Evolutionary conservation across 306 rosid species (phyloP).

Genomic region (Lotus japonicus): DNA sequence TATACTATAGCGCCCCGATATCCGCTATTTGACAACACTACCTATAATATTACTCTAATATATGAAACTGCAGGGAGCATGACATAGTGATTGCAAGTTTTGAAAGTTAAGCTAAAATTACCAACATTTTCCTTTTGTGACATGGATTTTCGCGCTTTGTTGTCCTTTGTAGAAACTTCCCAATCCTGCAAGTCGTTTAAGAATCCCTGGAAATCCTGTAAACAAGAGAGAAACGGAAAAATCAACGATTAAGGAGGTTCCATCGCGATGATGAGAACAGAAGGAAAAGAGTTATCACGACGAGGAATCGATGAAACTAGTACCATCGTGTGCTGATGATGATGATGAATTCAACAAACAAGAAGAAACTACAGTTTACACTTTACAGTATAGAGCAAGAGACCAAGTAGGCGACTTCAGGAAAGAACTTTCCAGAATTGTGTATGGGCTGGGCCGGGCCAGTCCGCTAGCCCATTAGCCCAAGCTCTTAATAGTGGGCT

Average conservation of each 20-base stretch:
- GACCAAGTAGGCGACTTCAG: not conserved
- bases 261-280: not conserved
- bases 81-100: not conserved
- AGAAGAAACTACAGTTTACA: not conserved
- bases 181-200: constrained; percentile 93
- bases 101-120: constrained; percentile 16
- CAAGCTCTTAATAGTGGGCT: not conserved
- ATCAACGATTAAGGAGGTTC: not conserved
- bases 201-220: constrained; percentile 91
- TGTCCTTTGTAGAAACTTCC: constrained; percentile 74
- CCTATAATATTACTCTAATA: too few species aligned
- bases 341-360: too few species aligned
- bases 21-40: too few species aligned
- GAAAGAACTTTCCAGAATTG: too few species aligned
- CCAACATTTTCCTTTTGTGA: constrained; percentile 51
- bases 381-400: not conserved
- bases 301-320: not conserved
- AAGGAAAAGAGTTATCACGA: not conserved
- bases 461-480: not conserved
- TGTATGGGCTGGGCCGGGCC: too few species aligned
- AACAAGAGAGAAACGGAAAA: not conserved
- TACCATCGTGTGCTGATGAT: constrained; percentile 10
- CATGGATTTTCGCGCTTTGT: constrained; percentile 37
- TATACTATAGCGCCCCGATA: too few species aligned
- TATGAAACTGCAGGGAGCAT: too few species aligned